A percentile compares a stretch with the other conserved stretches of the same genome.
Conservation (phyloP, 345 rosid genomes). For the Combretum micranthum region DNA sequence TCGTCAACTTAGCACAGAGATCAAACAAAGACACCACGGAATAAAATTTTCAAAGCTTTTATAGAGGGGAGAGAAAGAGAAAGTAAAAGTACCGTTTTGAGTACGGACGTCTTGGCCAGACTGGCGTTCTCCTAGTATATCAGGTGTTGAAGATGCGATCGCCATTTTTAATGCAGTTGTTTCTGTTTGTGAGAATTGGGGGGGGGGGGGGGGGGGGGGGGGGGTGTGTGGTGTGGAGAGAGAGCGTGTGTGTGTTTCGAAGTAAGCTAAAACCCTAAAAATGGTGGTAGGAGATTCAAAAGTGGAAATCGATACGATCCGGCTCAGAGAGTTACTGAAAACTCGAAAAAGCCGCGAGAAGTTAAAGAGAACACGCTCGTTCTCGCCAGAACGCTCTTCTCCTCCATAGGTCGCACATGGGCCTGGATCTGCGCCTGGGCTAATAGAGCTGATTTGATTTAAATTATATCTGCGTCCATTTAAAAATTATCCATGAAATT, state of each 20-base stretch:
- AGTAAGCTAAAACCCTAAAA: constrained; percentile 20
- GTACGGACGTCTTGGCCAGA: constrained; percentile 96
- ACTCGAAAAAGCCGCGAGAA: too few relatives aligned
- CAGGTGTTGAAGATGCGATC: constrained; percentile 53
- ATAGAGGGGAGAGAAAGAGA: not conserved
- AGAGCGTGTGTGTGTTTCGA: not conserved
- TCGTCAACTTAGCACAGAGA: not conserved
- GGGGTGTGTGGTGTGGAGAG: not conserved
- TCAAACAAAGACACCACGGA: not conserved
- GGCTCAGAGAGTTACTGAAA: too few relatives aligned
- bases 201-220: not conserved
- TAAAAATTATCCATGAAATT: too few relatives aligned
- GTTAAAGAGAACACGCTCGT: too few relatives aligned
- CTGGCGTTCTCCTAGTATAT: constrained; percentile 88
- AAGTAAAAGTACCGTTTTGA: constrained; percentile 56
- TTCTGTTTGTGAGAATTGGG: too few relatives aligned
- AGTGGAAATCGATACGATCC: too few relatives aligned
- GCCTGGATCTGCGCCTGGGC: too few relatives aligned
- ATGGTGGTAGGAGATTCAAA: not conserved
- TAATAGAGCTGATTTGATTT: too few relatives aligned
- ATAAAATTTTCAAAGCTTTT: not conserved
- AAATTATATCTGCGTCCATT: too few relatives aligned
- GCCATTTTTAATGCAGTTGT: constrained; percentile 32
- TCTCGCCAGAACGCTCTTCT: too few relatives aligned
- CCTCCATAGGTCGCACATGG: too few relatives aligned